These are phyloP conservation scores for Penicillium sumatraense DNA, from an alignment of 2,329 filamentous ascomycete species.

Conservation along the genomic window DNA sequence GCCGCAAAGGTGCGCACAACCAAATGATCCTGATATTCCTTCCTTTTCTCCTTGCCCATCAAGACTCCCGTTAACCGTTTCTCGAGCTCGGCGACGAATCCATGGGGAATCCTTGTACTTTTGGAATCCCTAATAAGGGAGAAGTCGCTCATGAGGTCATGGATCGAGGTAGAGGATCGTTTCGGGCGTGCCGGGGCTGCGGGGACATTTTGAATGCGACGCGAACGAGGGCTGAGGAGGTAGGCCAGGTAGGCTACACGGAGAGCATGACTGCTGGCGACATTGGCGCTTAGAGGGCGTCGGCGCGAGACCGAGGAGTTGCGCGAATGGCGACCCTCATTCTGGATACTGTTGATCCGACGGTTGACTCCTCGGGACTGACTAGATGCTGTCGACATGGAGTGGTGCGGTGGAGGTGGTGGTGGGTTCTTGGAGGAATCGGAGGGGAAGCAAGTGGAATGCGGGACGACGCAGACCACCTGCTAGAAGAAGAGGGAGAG, in stretches of 20 bases:
- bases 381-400: slow-evolving; percentile 54
- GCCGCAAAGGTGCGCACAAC: slow-evolving; percentile 94
- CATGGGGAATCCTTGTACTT: slow-evolving; percentile 72
- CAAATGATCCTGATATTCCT: slow-evolving; percentile 86
- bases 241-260: slow-evolving; percentile 91
- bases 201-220: slow-evolving; percentile 83
- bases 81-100: slow-evolving; percentile 71
- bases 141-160: slow-evolving; percentile 89
- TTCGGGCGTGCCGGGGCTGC: slow-evolving; percentile 66
- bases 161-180: slow-evolving; percentile 72
- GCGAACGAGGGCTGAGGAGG: slow-evolving; percentile 86
- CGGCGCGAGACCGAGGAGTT: slow-evolving; percentile 48
- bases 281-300: slow-evolving; percentile 61
- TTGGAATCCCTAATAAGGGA: slow-evolving; percentile 68
- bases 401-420: slow-evolving; percentile 28
- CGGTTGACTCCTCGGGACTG: slow-evolving; percentile 51
- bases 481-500: slow-evolving; percentile 18
- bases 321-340: slow-evolving; percentile 47
- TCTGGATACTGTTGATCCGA: slow-evolving; percentile 53
- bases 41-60: slow-evolving; percentile 78
- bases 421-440: slow-evolving; percentile 28
- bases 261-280: slow-evolving; percentile 89
- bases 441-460: slow-evolving; percentile 30
- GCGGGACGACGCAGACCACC: slow-evolving; percentile 36
- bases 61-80: slow-evolving; percentile 82